Evolutionary conservation across 2,329 filamentous ascomycete species (phyloP).

Genomic region (Amauroascus verrucosus): DNA sequence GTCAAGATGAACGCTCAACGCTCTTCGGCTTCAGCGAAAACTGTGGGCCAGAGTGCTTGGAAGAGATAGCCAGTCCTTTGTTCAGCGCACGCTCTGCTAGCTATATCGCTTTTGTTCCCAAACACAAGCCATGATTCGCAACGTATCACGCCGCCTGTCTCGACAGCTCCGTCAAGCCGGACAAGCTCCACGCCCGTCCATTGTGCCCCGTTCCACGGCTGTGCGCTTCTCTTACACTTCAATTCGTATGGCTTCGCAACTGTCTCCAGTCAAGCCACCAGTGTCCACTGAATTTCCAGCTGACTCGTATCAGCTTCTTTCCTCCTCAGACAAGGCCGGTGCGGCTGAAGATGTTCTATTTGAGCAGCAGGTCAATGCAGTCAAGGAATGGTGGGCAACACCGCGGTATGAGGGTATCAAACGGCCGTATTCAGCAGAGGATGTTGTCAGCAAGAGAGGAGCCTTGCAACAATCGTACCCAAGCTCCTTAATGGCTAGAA

Average conservation of each 20-base stretch:
- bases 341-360: conserved; percentile 76
- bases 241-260: conserved; percentile 45
- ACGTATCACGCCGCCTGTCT: conserved; percentile 28
- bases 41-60: too few species aligned
- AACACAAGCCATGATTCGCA: conserved; percentile 29
- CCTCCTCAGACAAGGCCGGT: conserved; percentile 66
- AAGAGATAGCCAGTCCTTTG: too few species aligned
- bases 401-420: conserved; percentile 81
- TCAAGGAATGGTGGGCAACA: conserved; percentile 82
- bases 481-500: conserved; percentile 87
- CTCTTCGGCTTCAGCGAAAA: too few species aligned
- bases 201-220: conserved; percentile 21
- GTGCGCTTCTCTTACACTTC: conserved; percentile 31
- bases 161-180: conserved; percentile 21
- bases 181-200: conserved; percentile 15
- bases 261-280: conserved; percentile 49
- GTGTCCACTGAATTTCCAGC: conserved; percentile 53
- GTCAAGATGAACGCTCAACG: too few species aligned
- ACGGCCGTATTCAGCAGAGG: conserved; percentile 78
- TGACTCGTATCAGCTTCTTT: conserved; percentile 76
- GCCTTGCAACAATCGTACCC: conserved; percentile 79
- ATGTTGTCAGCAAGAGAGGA: conserved; percentile 88
- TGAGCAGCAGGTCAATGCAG: conserved; percentile 70
- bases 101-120: too few species aligned
- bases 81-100: too few species aligned